Evolutionary conservation across 805 yeast genomes (phyloP).

Genomic region (Myxozyma sirexii): DNA sequence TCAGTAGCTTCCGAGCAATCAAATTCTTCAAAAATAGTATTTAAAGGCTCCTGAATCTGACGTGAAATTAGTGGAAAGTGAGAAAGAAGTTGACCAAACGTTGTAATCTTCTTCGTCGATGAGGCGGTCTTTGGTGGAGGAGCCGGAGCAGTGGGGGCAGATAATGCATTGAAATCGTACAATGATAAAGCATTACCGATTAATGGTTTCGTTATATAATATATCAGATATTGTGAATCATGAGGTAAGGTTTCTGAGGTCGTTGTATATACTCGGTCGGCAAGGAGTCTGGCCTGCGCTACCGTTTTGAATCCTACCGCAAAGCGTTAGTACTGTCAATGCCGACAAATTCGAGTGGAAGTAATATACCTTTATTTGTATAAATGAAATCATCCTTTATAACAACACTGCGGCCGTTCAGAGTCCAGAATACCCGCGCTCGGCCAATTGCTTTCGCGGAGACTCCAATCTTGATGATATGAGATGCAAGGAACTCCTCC

Average conservation of each 20-base stretch:
- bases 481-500: constrained; percentile 64
- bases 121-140: neutral
- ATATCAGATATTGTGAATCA: constrained; percentile 21
- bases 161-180: constrained; percentile 9
- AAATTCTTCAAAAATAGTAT: constrained; percentile 46
- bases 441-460: constrained; percentile 36
- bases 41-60: constrained; percentile 48
- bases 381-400: constrained; percentile 58
- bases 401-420: constrained; percentile 58
- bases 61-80: constrained; percentile 47
- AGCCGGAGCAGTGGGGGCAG: constrained; percentile 25
- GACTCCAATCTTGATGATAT: constrained; percentile 51
- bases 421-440: constrained; percentile 54
- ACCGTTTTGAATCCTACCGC: constrained; percentile 25
- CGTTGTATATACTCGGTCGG: constrained; percentile 61
- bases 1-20: constrained; percentile 42
- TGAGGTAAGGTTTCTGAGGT: constrained; percentile 27
- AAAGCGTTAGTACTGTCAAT: neutral
- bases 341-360: constrained; percentile 15
- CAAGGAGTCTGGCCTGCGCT: constrained; percentile 56
- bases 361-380: constrained; percentile 57
- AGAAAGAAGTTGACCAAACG: constrained; percentile 48
- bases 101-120: constrained; percentile 21
- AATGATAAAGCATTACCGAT: constrained; percentile 31
- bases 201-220: constrained; percentile 33